Percentiles rank a stretch among this genome's conserved stretches.
These are phyloP conservation scores for Marasmius fiardii DNA, from an alignment of 1,284 basidiomycete genomes.

Conservation along the genomic window DNA sequence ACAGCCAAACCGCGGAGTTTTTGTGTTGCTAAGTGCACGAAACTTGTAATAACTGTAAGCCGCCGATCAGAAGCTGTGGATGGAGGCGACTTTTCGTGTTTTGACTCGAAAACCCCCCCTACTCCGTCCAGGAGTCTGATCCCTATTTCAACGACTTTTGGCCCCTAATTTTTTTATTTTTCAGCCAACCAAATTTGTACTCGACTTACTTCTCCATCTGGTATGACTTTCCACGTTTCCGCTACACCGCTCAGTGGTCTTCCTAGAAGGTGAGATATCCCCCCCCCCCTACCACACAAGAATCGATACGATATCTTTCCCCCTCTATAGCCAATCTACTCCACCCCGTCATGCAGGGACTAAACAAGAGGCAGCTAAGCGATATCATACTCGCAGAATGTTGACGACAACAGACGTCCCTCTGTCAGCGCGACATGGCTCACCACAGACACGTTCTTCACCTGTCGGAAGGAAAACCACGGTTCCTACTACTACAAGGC, in stretches of 20 bases:
- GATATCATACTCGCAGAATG: background rate
- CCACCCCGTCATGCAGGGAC: background rate
- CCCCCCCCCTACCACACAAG: background rate
- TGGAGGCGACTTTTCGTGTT: no score
- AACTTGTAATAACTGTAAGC: no score
- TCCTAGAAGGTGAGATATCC: slow-evolving; percentile 6
- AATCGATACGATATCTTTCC: background rate
- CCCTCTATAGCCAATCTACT: background rate
- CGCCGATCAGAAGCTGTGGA: background rate
- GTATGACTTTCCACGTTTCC: slow-evolving; percentile 3
- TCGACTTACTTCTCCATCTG: background rate
- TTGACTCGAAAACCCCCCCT: background rate
- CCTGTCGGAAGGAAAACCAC: background rate
- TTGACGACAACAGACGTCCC: background rate
- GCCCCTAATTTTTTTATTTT: background rate
- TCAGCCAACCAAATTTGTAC: no score
- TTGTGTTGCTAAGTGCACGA: background rate
- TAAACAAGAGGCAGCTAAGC: background rate
- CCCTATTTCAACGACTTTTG: background rate
- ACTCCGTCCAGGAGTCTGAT: background rate
- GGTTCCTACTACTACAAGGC: no score
- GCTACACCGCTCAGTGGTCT: background rate
- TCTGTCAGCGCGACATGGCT: background rate
- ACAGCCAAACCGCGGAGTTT: background rate
- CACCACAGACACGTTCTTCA: background rate